Evolutionary conservation across 306 rosid species (phyloP).

Genomic region (Quercus bicolor): DNA sequence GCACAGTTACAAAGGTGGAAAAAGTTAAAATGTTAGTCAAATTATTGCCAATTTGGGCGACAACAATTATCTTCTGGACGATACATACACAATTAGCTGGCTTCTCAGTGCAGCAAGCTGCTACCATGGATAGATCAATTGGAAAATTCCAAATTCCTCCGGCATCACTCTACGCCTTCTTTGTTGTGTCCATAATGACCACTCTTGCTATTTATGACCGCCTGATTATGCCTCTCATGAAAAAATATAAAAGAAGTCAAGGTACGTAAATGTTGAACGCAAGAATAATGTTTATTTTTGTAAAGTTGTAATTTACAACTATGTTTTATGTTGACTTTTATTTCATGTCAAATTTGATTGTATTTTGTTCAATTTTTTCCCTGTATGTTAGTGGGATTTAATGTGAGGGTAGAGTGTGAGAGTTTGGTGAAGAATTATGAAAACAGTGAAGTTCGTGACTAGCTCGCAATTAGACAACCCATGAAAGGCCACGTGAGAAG

Average conservation of each 20-base stretch:
- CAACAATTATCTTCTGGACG: background rate
- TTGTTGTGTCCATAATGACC: background rate
- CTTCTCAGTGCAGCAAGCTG: background rate
- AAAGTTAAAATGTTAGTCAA: background rate
- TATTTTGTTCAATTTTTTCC: too few relatives aligned
- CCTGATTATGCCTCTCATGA: background rate
- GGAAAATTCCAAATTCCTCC: constrained; percentile 1
- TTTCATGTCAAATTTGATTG: too few relatives aligned
- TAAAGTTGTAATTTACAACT: too few relatives aligned
- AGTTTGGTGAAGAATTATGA: too few relatives aligned
- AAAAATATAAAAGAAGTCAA: too few relatives aligned
- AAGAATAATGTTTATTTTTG: too few relatives aligned
- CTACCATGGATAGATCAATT: background rate
- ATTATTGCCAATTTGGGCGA: background rate
- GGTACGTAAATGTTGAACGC: background rate
- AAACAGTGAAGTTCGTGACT: too few relatives aligned
- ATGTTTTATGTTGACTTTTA: too few relatives aligned
- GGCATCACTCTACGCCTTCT: background rate
- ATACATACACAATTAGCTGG: background rate
- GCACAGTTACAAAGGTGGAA: constrained; percentile 19
- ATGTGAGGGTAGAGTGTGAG: too few relatives aligned
- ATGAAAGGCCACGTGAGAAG: too few relatives aligned
- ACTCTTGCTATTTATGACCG: background rate
- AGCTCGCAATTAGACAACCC: too few relatives aligned
- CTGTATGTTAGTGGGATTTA: too few relatives aligned